Percentiles rank a stretch among this genome's conserved stretches.
phyloP scores from a whole-genome alignment of 2,329 filamentous ascomycete genomes.

The Phyllosticta ampelicida region DNA sequence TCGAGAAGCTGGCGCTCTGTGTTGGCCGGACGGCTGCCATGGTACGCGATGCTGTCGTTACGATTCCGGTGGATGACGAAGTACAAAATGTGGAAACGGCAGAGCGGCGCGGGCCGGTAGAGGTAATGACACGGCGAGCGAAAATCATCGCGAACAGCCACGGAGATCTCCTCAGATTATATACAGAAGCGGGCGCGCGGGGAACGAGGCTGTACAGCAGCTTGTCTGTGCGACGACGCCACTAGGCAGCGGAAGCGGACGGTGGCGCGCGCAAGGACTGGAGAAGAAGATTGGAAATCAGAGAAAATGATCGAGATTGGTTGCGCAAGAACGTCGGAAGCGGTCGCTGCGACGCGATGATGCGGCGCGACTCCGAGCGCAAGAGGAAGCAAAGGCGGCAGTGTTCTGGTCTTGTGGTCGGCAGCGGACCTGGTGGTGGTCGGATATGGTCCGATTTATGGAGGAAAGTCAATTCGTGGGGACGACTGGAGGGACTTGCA shows the following conservation, averaged over 20 bases:
- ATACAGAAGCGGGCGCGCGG: not conserved
- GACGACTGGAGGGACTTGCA: not conserved
- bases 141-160: not conserved
- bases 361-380: not conserved
- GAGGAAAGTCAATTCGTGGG: not conserved
- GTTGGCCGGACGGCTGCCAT: not conserved
- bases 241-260: not conserved
- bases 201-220: not conserved
- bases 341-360: not conserved
- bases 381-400: not conserved
- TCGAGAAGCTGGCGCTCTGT: constrained; percentile 1
- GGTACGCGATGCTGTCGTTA: not conserved
- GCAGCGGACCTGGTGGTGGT: not conserved
- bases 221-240: not conserved
- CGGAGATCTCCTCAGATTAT: not conserved
- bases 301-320: not conserved
- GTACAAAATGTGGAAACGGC: not conserved
- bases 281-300: constrained; percentile 3
- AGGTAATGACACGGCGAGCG: not conserved
- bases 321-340: not conserved
- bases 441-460: not conserved
- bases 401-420: not conserved
- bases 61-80: not conserved
- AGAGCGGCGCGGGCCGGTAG: not conserved
- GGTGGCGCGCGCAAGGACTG: not conserved